Base-by-base conservation (phyloP, 176 grass and related monocot species). In the Eragrostis nindensis region DNA sequence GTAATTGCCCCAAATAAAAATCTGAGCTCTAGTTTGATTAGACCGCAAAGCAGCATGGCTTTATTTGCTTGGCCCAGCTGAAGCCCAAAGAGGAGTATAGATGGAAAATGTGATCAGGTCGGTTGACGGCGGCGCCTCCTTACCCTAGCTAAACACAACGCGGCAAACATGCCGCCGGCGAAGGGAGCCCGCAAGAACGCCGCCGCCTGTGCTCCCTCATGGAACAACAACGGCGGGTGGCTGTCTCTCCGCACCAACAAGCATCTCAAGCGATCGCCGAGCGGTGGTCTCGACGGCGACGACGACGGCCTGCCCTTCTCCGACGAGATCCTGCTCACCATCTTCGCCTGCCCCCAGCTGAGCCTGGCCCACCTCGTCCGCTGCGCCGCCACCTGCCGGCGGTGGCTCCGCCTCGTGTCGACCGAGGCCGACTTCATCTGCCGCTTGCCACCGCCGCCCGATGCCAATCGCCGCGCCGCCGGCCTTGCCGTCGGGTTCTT, bases 401-500 rank as follows among this genome's bases (percentile, higher is more conserved):
- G 55, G 6, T 75, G 54, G 73, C 73, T 38, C n/a, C 54, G 54
- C n/a, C 54, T 75, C 14, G n/a, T 75, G 54, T 16, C 73, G n/a
- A 10, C 22, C 39, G 55, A 76, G 39, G 73, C 73, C 3, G 54
- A 18, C 7, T 76, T 27, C 40, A 61, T 76, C 55, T 62, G 55
- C 73, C 55, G 40, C 73, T 17, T 12, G 2, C 8, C 38, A 36
- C 32, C 32, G 4, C 32, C 32, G 32, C 4, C 32, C 32, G 32
- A 52, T 11, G 32, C 32, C 32, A 5, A 36, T 5, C 0, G 52
- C 32, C 56, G 5, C 36, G 21, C 21, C 72, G 13, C 21, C 19
- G 21, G 3, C 53, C 72, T 75, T 17, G 72, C 72, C 38, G 72
- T 75, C 21, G 72, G 72, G 6, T 75, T 75, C 72, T 43, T 75